Evolutionary conservation across 2,329 filamentous ascomycete genomes (phyloP), one percentile per base, ranked within the genome.

Genomic region (Incumbomyces delicatus): DNA sequence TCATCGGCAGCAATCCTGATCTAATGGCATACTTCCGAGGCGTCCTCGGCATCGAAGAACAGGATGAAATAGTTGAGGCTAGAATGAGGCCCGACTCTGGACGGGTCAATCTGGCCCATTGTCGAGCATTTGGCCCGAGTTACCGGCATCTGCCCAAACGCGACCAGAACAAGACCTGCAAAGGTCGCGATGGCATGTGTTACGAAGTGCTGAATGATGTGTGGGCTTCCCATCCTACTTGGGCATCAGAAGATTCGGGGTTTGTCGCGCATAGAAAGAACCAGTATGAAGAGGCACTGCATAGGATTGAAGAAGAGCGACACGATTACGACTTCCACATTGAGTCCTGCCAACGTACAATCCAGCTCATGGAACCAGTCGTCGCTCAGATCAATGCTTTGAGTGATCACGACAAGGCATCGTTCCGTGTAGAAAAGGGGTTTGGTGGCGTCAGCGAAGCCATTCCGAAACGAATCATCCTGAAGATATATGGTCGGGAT

Each of bases 251-350:
- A 65, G 92, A 98, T 61, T 94, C 87, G 37, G 92, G 92, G 0
- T 98, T 98, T 58, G 90, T 98, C 50, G 92, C 92, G 11, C 92
- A 98, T 67, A 81, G 90, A 52, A 98, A 98, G 76, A 98, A 98
- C 58, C 80, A 84, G 46, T 94, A 85, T 54, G 92, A 98, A 64
- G 92, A 98, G 65, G 85, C 85, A 29, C 78, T 98, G 7, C 92
- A 98, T 62, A 78, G 92, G 16, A 95, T 98, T 50, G 92, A 98
- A 66, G 92, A 98, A 66, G 92, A 98, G 64, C 85, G 92, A 3
- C 92, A 98, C 61, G 92, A 98, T 61, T 98, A 98, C 59, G 92
- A 98, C 64, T 95, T 94, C 68, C 92, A 95, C 61, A 96, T 98
- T 44, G 92, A 98, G 67, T 86, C 87, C 7, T 95, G 92, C 60